Evolutionary conservation across 2,329 filamentous ascomycete species (phyloP).

Genomic region (Sporothrix pseudoabietina): DNA sequence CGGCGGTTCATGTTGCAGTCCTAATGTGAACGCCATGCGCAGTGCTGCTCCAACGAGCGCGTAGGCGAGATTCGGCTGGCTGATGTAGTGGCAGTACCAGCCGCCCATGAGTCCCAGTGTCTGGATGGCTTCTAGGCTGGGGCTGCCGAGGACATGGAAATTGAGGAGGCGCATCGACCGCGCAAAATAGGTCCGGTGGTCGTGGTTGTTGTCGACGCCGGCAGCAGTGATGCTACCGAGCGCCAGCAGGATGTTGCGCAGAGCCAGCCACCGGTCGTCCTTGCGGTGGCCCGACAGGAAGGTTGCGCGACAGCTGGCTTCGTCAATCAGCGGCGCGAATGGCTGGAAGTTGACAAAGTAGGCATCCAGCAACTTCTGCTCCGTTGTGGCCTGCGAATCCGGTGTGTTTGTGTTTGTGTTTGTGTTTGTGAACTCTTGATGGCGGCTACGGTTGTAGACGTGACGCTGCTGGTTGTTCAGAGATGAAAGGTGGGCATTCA

Average conservation of each 20-base stretch:
- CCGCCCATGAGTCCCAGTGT: slow-evolving; percentile 12
- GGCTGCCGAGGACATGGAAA: neutral
- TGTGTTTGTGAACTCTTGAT: neutral
- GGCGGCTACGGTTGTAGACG: neutral
- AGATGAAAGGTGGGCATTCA: neutral
- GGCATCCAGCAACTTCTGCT: slow-evolving; percentile 13
- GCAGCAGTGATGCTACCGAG: neutral
- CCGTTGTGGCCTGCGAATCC: neutral
- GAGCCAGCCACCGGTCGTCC: slow-evolving; percentile 12
- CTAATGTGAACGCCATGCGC: slow-evolving; percentile 17
- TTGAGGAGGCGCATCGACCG: slow-evolving; percentile 4
- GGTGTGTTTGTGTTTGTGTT: too few species aligned
- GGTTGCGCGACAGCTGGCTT: neutral
- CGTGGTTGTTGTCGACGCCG: neutral
- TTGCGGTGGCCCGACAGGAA: slow-evolving; percentile 8
- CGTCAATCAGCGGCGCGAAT: neutral
- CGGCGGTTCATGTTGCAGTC: slow-evolving; percentile 15
- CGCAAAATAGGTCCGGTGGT: slow-evolving; percentile 5
- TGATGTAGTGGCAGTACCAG: slow-evolving; percentile 22
- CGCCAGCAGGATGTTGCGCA: neutral
- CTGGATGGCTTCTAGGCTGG: slow-evolving; percentile 7
- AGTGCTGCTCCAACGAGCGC: slow-evolving; percentile 5
- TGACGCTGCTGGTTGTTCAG: neutral
- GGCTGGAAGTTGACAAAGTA: slow-evolving; percentile 18
- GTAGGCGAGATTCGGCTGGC: slow-evolving; percentile 5